These are phyloP conservation scores for Suillus tomentosus DNA, from an alignment of 768 basidiomycete genomes.

Conservation along the genomic window DNA sequence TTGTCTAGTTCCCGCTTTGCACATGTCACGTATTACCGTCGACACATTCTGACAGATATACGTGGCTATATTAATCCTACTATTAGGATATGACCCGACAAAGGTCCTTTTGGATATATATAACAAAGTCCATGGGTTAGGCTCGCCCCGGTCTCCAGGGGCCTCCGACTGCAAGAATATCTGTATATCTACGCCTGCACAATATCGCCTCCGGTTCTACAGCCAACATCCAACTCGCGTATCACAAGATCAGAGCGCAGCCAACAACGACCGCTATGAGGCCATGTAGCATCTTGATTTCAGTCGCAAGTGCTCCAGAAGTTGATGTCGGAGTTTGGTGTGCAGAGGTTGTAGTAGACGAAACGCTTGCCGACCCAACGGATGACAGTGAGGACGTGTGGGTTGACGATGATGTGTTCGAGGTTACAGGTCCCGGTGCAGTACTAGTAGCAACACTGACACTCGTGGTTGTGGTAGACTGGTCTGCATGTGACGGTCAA, in stretches of 20 bases:
- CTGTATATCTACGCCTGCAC: neutral
- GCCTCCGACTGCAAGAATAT: neutral
- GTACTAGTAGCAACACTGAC: neutral
- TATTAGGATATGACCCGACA: neutral
- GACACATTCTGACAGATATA: neutral
- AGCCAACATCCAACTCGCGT: neutral
- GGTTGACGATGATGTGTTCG: neutral
- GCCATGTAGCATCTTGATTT: neutral
- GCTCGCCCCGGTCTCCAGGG: neutral
- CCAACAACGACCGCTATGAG: neutral
- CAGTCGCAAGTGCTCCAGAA: conserved; percentile 8
- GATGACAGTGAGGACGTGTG: neutral
- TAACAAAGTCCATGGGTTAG: neutral
- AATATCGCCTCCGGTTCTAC: neutral
- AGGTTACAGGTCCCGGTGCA: neutral
- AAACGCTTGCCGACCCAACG: neutral
- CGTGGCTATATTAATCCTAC: neutral
- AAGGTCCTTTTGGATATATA: neutral
- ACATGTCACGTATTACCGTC: neutral
- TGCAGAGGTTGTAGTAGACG: conserved; percentile 4
- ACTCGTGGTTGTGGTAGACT: neutral
- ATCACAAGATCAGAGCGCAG: conserved; percentile 8
- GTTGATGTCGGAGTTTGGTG: conserved; percentile 7
- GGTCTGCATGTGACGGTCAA: neutral
- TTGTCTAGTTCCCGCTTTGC: neutral